A percentile compares a stretch with the other conserved stretches of the same genome.
These are phyloP conservation scores for Pseudopithomyces maydicus DNA, from an alignment of 2,329 filamentous ascomycete genomes.

Conservation along the genomic window DNA sequence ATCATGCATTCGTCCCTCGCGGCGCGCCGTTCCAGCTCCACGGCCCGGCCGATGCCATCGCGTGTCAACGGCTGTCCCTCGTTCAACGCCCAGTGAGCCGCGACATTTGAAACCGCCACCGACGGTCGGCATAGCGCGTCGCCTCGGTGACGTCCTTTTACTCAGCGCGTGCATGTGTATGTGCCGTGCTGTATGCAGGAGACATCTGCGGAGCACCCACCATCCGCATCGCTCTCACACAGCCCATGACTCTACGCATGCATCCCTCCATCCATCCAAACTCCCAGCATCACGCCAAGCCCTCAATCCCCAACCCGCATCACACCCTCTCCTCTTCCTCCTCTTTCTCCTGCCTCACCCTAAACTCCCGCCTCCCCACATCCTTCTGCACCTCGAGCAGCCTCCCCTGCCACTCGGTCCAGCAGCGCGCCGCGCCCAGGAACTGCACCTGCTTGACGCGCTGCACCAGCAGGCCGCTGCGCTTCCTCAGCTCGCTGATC, in stretches of 20 bases:
- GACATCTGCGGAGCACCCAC: not conserved
- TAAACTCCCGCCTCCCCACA: conserved; percentile 67
- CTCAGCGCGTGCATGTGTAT: too few species aligned
- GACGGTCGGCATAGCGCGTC: not conserved
- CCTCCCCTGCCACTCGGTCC: conserved; percentile 73
- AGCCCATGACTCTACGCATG: not conserved
- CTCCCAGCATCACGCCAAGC: not conserved
- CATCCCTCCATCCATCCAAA: not conserved
- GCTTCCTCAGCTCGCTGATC: conserved; percentile 66
- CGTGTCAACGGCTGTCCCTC: too few species aligned
- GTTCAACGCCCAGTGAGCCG: too few species aligned
- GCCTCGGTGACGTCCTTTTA: conserved; percentile 2
- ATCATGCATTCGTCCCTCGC: too few species aligned
- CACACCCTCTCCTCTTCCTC: conserved; percentile 48
- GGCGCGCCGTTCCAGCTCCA: too few species aligned
- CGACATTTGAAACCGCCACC: not conserved
- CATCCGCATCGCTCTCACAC: not conserved
- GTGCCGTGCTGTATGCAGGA: too few species aligned
- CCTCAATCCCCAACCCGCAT: not conserved
- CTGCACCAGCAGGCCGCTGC: conserved; percentile 61
- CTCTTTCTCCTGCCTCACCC: conserved; percentile 54
- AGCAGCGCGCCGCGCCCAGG: conserved; percentile 68
- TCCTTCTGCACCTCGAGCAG: conserved; percentile 68
- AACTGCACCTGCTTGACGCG: conserved; percentile 76
- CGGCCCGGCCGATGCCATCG: too few species aligned